Base-by-base conservation (phyloP, 345 rosid genomes). In the Rhodamnia argentea region DNA sequence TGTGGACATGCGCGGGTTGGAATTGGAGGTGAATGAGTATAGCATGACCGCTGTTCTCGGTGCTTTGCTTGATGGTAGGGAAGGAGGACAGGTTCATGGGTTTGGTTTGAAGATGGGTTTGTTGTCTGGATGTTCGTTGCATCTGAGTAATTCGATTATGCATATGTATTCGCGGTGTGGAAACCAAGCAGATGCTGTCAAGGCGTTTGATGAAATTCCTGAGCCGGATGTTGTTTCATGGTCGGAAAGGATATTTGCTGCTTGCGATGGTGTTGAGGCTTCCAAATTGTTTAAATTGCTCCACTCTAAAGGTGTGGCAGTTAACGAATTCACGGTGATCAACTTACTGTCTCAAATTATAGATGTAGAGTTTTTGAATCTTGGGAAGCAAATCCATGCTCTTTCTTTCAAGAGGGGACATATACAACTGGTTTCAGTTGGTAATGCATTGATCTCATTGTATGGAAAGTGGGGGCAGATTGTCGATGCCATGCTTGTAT, bases 61-160 rank as follows among this genome's bases (percentile, higher is more conserved):
- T 55, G 89, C 90, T 7, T 74, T 88, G 54, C 89, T 88, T 86
- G 81, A 88, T 47, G 85, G 85, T 7, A 82, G 85, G 60, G 92
- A 91, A 87, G 93, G 93, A 59, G 85, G 86, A 82, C 90, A 88
- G 86, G 85, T 91, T 74, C 93, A 91, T 83, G 93, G 87, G 13
- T 55, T 88, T 88, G 92, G 89, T 52, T 75, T 88, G 64, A 91
- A 91, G 86, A 52, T 55, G 89, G 91, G 93, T 26, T 86, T 91
- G 44, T 82, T 88, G 58, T 20, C 82, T 83, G 86, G 88, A 54
- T 70, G 87, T 82, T 90, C 89, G 26, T 52, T 89, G 86, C 87
- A 89, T 86, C 86, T 91, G 83, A 90, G 84, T 58, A 90, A 91
- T 86, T 90, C 93, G n/a, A 27, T 90, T 26, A 89, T 87, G 91